phyloP scores from a whole-genome alignment of 768 basidiomycete species.

The Panaeolus papilionaceus region DNA sequence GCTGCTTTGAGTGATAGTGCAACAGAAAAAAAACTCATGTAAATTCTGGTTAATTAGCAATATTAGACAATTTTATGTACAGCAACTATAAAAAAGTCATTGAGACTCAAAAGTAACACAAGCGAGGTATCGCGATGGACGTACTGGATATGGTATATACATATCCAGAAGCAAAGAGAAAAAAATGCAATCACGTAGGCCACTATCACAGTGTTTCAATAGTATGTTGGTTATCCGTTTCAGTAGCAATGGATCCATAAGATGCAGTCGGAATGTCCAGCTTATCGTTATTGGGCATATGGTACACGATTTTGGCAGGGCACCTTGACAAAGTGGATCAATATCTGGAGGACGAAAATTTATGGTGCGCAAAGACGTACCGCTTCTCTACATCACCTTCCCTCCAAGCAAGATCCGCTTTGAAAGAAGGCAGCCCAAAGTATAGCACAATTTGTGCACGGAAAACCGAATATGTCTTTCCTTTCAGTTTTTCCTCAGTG shows the following conservation, averaged over 20 bases:
- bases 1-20: no score
- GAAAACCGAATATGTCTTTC: slow-evolving; percentile 31
- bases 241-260: background rate
- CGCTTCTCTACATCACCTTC: slow-evolving; percentile 29
- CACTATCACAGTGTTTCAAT: background rate
- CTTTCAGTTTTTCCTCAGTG: slow-evolving; percentile 22
- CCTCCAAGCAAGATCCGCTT: slow-evolving; percentile 56
- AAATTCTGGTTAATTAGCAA: no score
- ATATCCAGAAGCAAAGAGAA: no score
- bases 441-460: slow-evolving; percentile 46
- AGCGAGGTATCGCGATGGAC: no score
- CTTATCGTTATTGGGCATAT: background rate
- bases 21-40: no score
- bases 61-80: no score
- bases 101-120: no score
- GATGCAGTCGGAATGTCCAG: background rate
- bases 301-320: background rate
- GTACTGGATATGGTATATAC: no score
- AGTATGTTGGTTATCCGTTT: background rate
- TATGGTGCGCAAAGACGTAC: background rate
- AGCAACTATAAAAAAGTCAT: no score
- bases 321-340: background rate
- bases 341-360: no score
- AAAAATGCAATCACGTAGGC: no score
- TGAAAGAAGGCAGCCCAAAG: slow-evolving; percentile 60